Base-by-base conservation (phyloP, 441 rosid species). In the Pelargonium fulgidum region DNA sequence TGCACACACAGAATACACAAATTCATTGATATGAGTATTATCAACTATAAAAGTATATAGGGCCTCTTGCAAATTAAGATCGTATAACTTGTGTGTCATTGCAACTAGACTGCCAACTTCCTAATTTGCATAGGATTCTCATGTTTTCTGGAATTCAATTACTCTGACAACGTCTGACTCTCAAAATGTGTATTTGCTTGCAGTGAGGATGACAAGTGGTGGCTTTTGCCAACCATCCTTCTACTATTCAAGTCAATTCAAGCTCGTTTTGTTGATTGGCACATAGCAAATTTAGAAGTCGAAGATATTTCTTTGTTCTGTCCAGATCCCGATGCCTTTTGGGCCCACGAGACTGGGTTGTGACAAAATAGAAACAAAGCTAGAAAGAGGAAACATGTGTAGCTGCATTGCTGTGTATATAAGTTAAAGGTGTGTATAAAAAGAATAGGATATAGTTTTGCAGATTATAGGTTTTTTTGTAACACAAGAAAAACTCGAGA, bases 181-280 rank as follows among this genome's bases (percentile, higher is more conserved):
- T 61, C 61, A 48, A 66, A 66, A 74, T 33, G 61, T 75, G 20
- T 42, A 45, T 66, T 63, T 77, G 58, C 24, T 33, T 63, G 71
- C 85, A 94, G 98, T 71, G 97, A 90, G 70, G 97, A 85, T 58
- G 87, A 89, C 72, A 81, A 83, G 68, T 94, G 99, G 99, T 94
- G 99, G 99, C 79, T 92, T 20, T 82, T 94, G 81, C 96, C 97
- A 29, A 86, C 94, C 4, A 50, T 87, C 48, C 94, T 94, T 33
- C 45, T 89, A 64, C 68, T 90, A 68, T 78, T 86, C 77, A 94
- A 92, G 83, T 76, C 86, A 3, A 64, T 85, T 67, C 98, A 94
- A 82, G 98, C 97, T 69, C 93, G 92, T 66, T 79, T 94, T 48
- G 83, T 90, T 2, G 94, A 94, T 75, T 89, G 97, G 96, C 98